Base-by-base conservation (phyloP, 208 protist species). In the Leishmania tarentolae region DNA sequence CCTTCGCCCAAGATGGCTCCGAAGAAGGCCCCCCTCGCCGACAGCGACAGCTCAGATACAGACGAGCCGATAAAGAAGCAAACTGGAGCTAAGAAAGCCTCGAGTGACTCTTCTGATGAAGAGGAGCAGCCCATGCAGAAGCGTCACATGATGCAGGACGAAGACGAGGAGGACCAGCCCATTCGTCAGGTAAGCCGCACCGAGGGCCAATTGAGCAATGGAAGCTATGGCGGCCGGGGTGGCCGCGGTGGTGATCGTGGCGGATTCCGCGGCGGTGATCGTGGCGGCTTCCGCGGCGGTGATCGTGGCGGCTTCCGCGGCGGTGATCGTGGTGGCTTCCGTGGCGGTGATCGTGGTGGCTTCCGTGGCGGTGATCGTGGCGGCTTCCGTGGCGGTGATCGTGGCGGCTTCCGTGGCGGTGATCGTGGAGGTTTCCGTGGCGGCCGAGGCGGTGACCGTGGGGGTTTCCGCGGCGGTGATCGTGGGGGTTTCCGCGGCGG, bases 341-440 rank as follows among this genome's bases (percentile, higher is more conserved):
- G 86, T 66, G 82, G 88, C 40, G 88, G 90, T 44, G 83, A 82
- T 31, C 85, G 86, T 42, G 91, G 89, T 75, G 92, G 91, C 42
- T 88, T 86, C 78, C 92, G 86, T 75, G 93, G 90, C 52, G 87
- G 87, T 19, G 85, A 87, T 24, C 87, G 90, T 44, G 85, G 85
- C 40, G 88, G 86, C 53, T 79, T 81, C 76, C 83, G 88, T 46
- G 82, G 88, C 31, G 88, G 90, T 31, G 82, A 79, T 24, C 84
- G 86, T 56, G 91, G 83, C 53, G 83, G 83, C 28, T 78, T 78
- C 61, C 76, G 83, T 40, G 78, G 84, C 46, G 86, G 86, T 31
- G 79, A 81, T 47, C 81, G 83, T 53, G 83, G 87, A 21, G 87
- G 89, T n/a, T 76, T 72, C 35, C 82, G 83, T 44, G 82, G 82